Base-by-base conservation (phyloP, 371 early-diverging fungal species). In the Saksenaea oblongispora region DNA sequence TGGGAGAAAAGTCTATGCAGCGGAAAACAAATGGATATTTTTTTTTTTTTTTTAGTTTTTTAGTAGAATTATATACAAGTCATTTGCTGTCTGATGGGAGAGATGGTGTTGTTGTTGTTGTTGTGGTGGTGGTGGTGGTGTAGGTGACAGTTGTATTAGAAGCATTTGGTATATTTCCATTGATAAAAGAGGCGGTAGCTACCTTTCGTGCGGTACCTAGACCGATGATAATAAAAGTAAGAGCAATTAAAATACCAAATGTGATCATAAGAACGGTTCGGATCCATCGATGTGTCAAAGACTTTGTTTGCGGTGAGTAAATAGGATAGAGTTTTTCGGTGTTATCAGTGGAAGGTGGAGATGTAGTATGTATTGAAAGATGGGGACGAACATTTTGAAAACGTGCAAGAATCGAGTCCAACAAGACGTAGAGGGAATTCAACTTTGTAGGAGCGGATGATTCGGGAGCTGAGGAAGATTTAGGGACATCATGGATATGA, bases 141-240 rank as follows among this genome's bases (percentile, higher is more conserved):
- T n/a, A n/a, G 3, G 39, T 5, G 39, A 3, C n/a, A 39, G 11
- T 14, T 3, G 11, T 3, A n/a, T 3, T 39, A 3, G 39, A 39
- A 2, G 5, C 39, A 39, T 39, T 39, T 11, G 39, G 15, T 11
- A 11, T n/a, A 39, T 11, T 39, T 39, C 15, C 39, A n/a, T 39
- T 39, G 11, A n/a, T 5, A 14, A 39, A 11, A 5, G 39, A 39
- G 39, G 39, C 5, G 3, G 11, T 11, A 2, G 39, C 39, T n/a
- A 39, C 39, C 39, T 36, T 57, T 10, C 61, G 39, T 41, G 66
- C 66, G 44, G 56, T 60, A 2, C 66, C 66, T n/a, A 66, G 39
- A 34, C 66, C 66, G 37, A 66, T 66, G 14, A 66, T n/a, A 18
- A 66, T 61, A 51, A 66, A 66, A 13, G 61, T 59, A 1, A 61